Evolutionary conservation across 768 basidiomycete species (phyloP), one percentile per base, ranked within the genome.

Genomic region (Tylopilus plumbeoviolaceoides): DNA sequence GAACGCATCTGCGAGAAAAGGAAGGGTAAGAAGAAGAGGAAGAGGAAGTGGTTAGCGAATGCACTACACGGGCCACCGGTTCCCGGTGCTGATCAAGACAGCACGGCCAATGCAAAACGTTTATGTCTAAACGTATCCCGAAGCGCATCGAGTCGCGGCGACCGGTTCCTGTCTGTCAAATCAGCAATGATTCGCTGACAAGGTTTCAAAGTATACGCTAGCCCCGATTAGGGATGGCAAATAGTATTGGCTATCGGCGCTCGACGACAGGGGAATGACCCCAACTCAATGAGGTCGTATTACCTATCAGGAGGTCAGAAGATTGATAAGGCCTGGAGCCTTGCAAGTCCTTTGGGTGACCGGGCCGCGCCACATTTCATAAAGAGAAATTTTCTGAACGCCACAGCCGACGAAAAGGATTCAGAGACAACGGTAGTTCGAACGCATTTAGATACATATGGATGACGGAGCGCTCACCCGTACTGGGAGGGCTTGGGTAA

Each of bases 21-120:
- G 23, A 23, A 23, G 23, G n/a, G n/a, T n/a, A n/a, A n/a, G n/a
- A 5, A 5, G 3, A 23, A 23, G 23, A 23, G 2, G 23, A 23
- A 23, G 23, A 23, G n/a, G n/a, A 23, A 23, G 23, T 23, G 23
- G 23, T 23, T 3, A 23, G 23, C 5, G 5, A 23, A 23, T 23
- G 23, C 23, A 23, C 23, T 23, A 23, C 23, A 23, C 23, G 5
- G 3, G 23, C 23, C 10, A 30, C 10, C 30, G 30, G 30, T 30
- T 11, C 30, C 8, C 7, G 10, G 30, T 4, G 30, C 30, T 30
- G 7, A 81, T 2, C 81, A 85, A 59, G 47, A 85, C 70, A 9
- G 59, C 36, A 36, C 8, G 17, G n/a, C n/a, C n/a, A n/a, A n/a
- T n/a, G n/a, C n/a, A n/a, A n/a, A n/a, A 36, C 36, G 4, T n/a